Conservation (phyloP, 768 basidiomycete species). For the Amanita thiersii region DNA sequence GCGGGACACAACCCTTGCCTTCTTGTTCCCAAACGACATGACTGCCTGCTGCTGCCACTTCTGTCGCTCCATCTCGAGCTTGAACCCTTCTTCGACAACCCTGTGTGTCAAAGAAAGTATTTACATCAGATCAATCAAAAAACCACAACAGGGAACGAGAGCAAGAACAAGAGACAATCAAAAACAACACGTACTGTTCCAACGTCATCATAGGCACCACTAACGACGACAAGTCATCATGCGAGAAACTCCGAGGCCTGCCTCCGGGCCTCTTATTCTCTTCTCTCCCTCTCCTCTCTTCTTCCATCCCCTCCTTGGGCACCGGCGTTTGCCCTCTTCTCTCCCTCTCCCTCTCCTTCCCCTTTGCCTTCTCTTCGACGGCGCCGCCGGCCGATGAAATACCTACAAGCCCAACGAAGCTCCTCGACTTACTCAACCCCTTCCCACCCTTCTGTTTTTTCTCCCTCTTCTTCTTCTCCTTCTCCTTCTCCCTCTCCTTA, state of each 20-base stretch:
- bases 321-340: conserved; percentile 1
- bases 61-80: conserved; percentile 53
- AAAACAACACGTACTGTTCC: conserved; percentile 26
- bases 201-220: conserved; percentile 58
- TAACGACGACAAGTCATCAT: conserved; percentile 49
- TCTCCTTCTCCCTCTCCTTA: conserved; percentile 6
- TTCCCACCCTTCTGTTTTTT: neutral
- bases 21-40: conserved; percentile 57
- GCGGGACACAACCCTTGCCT: conserved; percentile 53
- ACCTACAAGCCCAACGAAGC: neutral
- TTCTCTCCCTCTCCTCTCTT: conserved; percentile 7
- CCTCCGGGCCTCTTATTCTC: conserved; percentile 14
- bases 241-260: conserved; percentile 53
- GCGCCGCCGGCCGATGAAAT: neutral
- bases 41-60: conserved; percentile 60
- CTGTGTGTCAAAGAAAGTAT: conserved; percentile 24
- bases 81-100: conserved; percentile 58
- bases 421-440: neutral
- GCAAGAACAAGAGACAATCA: conserved; percentile 4
- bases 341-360: neutral
- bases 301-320: neutral
- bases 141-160: neutral
- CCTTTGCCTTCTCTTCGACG: neutral
- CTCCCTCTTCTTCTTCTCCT: neutral
- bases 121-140: neutral